These are phyloP conservation scores for Lentinus brumalis DNA, from an alignment of 768 basidiomycete species.

Conservation along the genomic window DNA sequence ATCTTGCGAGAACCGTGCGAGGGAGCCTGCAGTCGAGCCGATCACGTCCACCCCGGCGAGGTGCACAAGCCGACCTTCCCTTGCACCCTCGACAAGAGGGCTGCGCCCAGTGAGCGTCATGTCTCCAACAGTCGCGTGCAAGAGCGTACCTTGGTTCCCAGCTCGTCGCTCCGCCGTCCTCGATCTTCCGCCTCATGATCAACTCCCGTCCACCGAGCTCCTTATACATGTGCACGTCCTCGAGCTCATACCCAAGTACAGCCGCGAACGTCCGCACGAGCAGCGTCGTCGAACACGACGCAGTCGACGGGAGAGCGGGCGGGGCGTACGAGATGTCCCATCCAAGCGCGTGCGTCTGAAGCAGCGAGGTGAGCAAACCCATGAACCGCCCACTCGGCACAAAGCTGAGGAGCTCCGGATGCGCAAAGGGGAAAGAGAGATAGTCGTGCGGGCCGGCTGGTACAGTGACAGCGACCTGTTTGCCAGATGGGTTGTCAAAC, in stretches of 20 bases:
- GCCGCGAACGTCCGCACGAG: conserved; percentile 57
- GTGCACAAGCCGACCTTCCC: conserved; percentile 58
- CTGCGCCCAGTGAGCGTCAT: conserved; percentile 29
- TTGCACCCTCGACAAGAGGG: conserved; percentile 58
- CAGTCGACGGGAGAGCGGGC: conserved; percentile 56
- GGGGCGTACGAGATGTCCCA: conserved; percentile 70
- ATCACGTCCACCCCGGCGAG: conserved; percentile 65
- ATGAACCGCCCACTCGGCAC: conserved; percentile 51
- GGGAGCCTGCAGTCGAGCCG: conserved; percentile 63
- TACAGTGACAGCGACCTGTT: conserved; percentile 39
- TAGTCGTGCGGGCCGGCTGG: conserved; percentile 52
- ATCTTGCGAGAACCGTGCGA: conserved; percentile 61
- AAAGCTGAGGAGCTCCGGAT: conserved; percentile 36
- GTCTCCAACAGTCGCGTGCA: no score
- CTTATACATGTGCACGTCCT: conserved; percentile 67
- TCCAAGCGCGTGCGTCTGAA: conserved; percentile 64
- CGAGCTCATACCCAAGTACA: conserved; percentile 60
- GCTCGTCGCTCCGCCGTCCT: conserved; percentile 54
- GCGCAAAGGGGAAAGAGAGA: conserved; percentile 44
- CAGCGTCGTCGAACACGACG: conserved; percentile 61
- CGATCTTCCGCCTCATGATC: conserved; percentile 60
- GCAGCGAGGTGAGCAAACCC: conserved; percentile 56
- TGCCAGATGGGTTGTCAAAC: conserved; percentile 40
- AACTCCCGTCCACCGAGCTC: conserved; percentile 68
- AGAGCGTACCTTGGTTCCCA: conserved; percentile 55